Evolutionary conservation across 768 basidiomycete species (phyloP).

Genomic region (Russula emetica): DNA sequence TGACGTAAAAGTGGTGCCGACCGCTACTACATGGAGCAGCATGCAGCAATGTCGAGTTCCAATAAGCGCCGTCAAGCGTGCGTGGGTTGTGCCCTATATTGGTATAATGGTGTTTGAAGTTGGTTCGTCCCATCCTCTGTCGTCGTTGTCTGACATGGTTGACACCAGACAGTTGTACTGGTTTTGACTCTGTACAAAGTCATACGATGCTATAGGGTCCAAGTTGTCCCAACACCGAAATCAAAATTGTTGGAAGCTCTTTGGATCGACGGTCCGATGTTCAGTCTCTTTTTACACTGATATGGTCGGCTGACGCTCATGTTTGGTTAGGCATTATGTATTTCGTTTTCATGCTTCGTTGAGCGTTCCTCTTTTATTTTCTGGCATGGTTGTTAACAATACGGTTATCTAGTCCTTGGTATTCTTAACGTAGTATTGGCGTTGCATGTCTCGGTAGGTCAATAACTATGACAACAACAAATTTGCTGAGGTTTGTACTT

Average conservation of each 20-base stretch:
- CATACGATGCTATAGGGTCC: neutral
- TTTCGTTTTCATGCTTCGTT: conserved; percentile 26
- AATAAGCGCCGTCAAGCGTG: neutral
- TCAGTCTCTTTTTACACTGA: neutral
- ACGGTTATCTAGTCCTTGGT: conserved; percentile 9
- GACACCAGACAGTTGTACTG: conserved; percentile 7
- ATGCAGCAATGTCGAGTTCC: conserved; percentile 1
- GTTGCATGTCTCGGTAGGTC: conserved; percentile 13
- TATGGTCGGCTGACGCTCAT: neutral
- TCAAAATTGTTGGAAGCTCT: conserved; percentile 19
- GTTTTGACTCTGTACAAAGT: conserved; percentile 21
- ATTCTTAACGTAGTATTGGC: conserved; percentile 17
- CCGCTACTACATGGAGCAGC: neutral
- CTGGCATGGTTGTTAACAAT: neutral
- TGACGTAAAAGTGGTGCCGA: neutral
- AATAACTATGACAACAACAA: neutral
- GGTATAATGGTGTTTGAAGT: conserved; percentile 13
- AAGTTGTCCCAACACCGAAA: neutral
- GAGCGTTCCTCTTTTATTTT: neutral
- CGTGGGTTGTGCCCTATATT: conserved; percentile 14
- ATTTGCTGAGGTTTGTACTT: neutral
- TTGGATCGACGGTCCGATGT: conserved; percentile 19
- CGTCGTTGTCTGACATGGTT: neutral
- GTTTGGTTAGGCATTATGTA: conserved; percentile 21
- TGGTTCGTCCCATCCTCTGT: conserved; percentile 3